Conservation (phyloP, 1,139 yeast genomes). For the Candida labiduridarum region DNA sequence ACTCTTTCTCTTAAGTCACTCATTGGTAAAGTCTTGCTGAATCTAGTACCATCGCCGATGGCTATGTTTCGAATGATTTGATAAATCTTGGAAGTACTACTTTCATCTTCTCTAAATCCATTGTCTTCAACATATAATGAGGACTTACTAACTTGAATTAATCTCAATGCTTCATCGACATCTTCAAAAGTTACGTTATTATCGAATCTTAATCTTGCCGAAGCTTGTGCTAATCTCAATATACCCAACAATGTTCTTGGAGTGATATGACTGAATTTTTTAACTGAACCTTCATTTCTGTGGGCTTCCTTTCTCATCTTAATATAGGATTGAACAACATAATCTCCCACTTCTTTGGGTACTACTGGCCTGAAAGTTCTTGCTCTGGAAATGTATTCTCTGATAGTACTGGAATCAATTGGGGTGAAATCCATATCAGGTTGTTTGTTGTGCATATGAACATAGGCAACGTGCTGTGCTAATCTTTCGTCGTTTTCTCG, state of each 20-base stretch:
- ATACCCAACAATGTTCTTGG: conserved; percentile 94
- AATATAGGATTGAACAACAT: conserved; percentile 84
- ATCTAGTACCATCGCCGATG: conserved; percentile 44
- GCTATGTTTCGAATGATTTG: conserved; percentile 60
- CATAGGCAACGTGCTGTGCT: conserved; percentile 93
- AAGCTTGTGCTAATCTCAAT: conserved; percentile 90
- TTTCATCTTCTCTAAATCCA: conserved; percentile 51
- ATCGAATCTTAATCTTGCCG: conserved; percentile 86
- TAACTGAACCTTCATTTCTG: conserved; percentile 72
- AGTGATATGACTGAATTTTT: conserved; percentile 85
- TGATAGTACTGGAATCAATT: conserved; percentile 73
- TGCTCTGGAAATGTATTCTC: conserved; percentile 89
- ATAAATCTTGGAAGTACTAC: conserved; percentile 60
- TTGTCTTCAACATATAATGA: conserved; percentile 65
- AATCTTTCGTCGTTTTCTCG: conserved; percentile 80
- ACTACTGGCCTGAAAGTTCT: conserved; percentile 84
- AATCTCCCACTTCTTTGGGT: conserved; percentile 84
- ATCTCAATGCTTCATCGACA: conserved; percentile 93
- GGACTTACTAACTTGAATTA: conserved; percentile 82
- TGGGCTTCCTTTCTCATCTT: conserved; percentile 91
- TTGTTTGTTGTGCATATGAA: conserved; percentile 89
- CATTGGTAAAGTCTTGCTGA: conserved; percentile 51
- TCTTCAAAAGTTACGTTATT: conserved; percentile 72
- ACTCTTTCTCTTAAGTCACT: conserved; percentile 67
- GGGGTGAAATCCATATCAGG: conserved; percentile 80